Evolutionary conservation across 257 asterid species (phyloP), one percentile per base, ranked within the genome.

Genomic region (Nicotiana otophora): DNA sequence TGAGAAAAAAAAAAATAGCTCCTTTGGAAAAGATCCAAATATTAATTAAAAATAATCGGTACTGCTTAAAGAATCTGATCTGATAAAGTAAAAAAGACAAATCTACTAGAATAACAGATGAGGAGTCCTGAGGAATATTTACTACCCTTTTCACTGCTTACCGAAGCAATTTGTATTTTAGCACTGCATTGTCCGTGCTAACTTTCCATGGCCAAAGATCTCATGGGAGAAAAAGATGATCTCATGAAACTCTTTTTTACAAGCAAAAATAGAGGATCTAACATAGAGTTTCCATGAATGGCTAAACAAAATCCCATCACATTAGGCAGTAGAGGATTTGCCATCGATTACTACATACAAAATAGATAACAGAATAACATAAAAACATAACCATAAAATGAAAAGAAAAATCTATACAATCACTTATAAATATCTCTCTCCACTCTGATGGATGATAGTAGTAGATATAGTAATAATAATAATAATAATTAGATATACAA

Each of bases 291-390:
- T 76, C 84, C 88, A 36, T 42, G 79, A 82, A 81, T 83, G 82
- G 72, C 83, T 70, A 84, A 81, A 84, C 78, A 82, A 58, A 75
- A 34, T 51, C 53, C 28, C 81, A 78, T 64, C 78, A 42, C 48
- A 80, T 28, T 10, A n/a, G 30, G 15, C 77, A 83, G 48, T 34
- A 65, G 67, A 61, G 81, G 81, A 84, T 54, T 31, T 64, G 69
- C 57, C 48, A 61, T n/a, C 30, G 72, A 82, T 39, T 74, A 66
- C 31, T 77, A 86, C 83, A 81, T 68, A 60, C 82, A 82, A n/a
- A 16, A 78, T 51, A 46, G 34, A 76, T 19, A 60, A 60, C 85
- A 54, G 39, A 77, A 78, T 15, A 75, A 5, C 62, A 48, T 51
- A 57, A 57, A 57, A 26, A 28, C 68, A 75, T 51, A 15, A 75